Base-by-base conservation (phyloP, 2,329 filamentous ascomycete genomes). In the Pestalotiopsis sp. region DNA sequence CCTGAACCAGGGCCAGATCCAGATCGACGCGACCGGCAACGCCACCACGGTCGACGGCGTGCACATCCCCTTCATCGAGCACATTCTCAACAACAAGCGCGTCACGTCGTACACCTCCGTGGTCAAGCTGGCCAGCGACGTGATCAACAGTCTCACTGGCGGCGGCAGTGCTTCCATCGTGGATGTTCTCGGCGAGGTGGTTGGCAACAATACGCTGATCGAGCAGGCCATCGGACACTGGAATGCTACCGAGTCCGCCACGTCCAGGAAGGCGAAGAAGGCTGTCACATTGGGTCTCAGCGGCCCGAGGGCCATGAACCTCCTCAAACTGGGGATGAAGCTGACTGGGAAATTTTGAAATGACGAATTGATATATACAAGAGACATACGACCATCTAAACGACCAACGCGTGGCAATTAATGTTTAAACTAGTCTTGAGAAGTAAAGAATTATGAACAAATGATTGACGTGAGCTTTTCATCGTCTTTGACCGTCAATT, bases 41-140 rank as follows among this genome's bases (percentile, higher is more conserved):
- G 68, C 78, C 1, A 83, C 83, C 1, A 71, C 80, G 0, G 78
- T 82, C 57, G 78, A 84, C 45, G 83, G 83, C 2, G 20, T 81
- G 68, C 82, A 81, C 68, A 82, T 86, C 60, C 71, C 73, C 1
- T 86, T 82, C 65, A 72, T 83, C n/a, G 83, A 86, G 67, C 73
- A 78, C 1, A 78, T 86, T 7, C 73, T 86, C 52, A 81, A 81
- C 68, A 76, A 75, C 0, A 80, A 82, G 56, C 76, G 72, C 1
- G 75, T 86, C 5, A 70, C 75, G 0, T 76, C 81, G 7, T 73
- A 73, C 0, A 72, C 82, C 1, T 78, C 83, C 0, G 79, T 84
- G 40, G 75, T 83, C 31, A 79, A 77, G 3, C 68, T 85, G 4
- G 20, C 83, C 11, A 74, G 77, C 31, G 80, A 83, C 65, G 73